Conservation (phyloP, 495 filamentous ascomycete genomes). For the Penicillium alfredii region DNA sequence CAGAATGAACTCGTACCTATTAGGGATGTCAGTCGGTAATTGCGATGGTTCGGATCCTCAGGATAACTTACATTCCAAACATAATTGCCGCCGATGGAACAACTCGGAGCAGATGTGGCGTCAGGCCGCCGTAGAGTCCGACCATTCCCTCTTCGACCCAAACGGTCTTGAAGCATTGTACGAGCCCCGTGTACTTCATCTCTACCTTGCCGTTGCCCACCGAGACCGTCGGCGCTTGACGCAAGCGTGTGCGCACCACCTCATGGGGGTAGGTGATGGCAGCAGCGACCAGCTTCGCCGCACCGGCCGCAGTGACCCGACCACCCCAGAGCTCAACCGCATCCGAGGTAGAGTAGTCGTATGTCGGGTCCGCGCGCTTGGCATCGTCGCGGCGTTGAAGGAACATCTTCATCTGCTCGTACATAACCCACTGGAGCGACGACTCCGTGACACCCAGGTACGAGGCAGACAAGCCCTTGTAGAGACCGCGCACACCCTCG, state of each 20-base stretch:
- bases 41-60: not conserved
- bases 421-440: slow-evolving; percentile 53
- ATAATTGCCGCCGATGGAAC: slow-evolving; percentile 89
- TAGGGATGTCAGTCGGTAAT: slow-evolving; percentile 8
- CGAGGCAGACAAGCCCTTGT: slow-evolving; percentile 49
- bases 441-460: slow-evolving; percentile 53
- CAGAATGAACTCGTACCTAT: slow-evolving; percentile 62
- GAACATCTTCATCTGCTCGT: slow-evolving; percentile 51
- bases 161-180: slow-evolving; percentile 50
- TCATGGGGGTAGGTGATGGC: slow-evolving; percentile 56
- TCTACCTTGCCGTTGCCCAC: slow-evolving; percentile 24
- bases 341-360: slow-evolving; percentile 37
- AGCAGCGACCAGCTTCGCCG: slow-evolving; percentile 51
- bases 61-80: slow-evolving; percentile 68
- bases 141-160: slow-evolving; percentile 52
- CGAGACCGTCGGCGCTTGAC: slow-evolving; percentile 47
- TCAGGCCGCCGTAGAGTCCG: slow-evolving; percentile 52
- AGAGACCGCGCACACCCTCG: slow-evolving; percentile 50
- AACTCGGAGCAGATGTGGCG: slow-evolving; percentile 51
- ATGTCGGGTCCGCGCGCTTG: slow-evolving; percentile 20
- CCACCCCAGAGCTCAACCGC: slow-evolving; percentile 43
- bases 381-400: slow-evolving; percentile 38
- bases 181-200: slow-evolving; percentile 51
- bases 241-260: slow-evolving; percentile 48
- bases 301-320: slow-evolving; percentile 44